Evolutionary conservation across 768 basidiomycete genomes (phyloP).

Genomic region (Panaeolus cyanescens): DNA sequence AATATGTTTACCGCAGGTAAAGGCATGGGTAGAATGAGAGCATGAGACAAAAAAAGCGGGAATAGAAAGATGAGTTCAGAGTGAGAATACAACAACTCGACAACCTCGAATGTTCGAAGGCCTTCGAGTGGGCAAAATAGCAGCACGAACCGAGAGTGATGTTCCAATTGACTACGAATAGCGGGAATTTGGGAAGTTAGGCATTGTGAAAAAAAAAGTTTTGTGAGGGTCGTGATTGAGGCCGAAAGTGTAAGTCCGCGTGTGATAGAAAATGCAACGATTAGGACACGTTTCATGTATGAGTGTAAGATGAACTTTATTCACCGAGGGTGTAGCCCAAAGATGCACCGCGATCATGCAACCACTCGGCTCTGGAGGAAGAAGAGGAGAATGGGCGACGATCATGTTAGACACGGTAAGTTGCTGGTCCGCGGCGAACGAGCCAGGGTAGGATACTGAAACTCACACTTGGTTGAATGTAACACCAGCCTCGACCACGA

Average conservation of each 20-base stretch:
- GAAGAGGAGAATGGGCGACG: background rate
- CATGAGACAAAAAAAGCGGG: background rate
- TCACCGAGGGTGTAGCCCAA: slow-evolving; percentile 33
- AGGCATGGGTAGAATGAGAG: background rate
- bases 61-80: background rate
- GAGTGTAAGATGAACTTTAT: background rate
- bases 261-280: background rate
- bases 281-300: background rate
- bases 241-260: slow-evolving; percentile 1
- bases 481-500: slow-evolving; percentile 36
- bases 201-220: background rate
- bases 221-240: background rate
- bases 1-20: background rate
- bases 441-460: background rate
- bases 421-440: background rate
- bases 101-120: background rate
- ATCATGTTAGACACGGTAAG: background rate
- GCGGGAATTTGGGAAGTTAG: background rate
- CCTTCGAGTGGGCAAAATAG: background rate
- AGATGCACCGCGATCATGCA: slow-evolving; percentile 33
- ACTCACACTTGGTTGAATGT: slow-evolving; percentile 37
- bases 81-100: background rate
- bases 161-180: slow-evolving; percentile 35
- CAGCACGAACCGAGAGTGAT: slow-evolving; percentile 33
- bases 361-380: slow-evolving; percentile 32